Evolutionary conservation across 495 filamentous ascomycete species (phyloP).

Genomic region (Aspergillus mulundensis): DNA sequence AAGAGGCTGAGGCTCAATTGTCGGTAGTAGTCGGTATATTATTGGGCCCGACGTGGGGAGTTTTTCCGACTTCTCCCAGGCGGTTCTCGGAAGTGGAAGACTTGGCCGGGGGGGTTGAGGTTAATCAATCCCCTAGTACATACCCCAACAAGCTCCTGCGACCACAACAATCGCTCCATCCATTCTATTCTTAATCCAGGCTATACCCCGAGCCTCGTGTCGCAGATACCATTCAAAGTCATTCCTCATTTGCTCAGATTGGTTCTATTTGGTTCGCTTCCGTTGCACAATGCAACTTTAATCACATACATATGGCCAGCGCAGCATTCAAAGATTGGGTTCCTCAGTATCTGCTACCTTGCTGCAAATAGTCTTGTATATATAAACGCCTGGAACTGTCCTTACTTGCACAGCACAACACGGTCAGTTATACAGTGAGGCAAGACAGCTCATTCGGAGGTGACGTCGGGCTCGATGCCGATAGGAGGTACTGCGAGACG

Average conservation of each 20-base stretch:
- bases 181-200: neutral
- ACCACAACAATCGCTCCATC: neutral
- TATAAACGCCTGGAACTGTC: neutral
- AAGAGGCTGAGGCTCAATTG: neutral
- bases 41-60: neutral
- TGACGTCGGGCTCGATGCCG: neutral
- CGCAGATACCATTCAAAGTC: neutral
- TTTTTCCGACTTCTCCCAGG: neutral
- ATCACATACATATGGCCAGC: slow-evolving; percentile 5
- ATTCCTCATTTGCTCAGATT: neutral
- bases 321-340: neutral
- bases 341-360: neutral
- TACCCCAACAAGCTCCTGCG: neutral
- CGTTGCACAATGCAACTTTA: slow-evolving; percentile 1
- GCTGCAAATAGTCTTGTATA: neutral
- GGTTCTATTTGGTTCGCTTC: neutral
- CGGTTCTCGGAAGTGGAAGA: neutral
- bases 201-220: neutral
- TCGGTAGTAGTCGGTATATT: neutral
- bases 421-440: neutral
- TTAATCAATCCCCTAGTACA: neutral
- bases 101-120: neutral
- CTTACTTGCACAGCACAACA: neutral
- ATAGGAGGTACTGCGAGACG: neutral
- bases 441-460: neutral